phyloP scores from a whole-genome alignment of 2,329 filamentous ascomycete species.

The Diaporthe australafricana region DNA sequence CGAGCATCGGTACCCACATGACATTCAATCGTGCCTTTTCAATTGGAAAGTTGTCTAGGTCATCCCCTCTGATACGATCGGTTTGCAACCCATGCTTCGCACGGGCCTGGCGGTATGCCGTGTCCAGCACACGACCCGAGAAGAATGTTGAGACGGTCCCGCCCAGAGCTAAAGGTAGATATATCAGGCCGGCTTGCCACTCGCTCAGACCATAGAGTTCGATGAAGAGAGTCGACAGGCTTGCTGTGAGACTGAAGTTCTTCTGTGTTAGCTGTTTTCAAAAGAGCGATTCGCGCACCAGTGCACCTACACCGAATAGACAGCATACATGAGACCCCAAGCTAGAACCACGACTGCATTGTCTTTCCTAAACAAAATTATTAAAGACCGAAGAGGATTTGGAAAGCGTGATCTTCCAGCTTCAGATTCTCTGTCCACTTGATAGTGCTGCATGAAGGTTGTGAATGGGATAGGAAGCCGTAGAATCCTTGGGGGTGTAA shows the following conservation, averaged over 20 bases:
- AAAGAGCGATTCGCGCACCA: background rate
- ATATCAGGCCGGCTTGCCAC: conserved; percentile 2
- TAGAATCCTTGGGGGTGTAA: background rate
- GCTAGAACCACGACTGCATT: background rate
- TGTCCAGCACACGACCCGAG: background rate
- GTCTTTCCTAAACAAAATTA: background rate
- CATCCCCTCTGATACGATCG: conserved; percentile 55
- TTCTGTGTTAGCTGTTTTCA: background rate
- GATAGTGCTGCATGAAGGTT: background rate
- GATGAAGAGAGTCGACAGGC: background rate
- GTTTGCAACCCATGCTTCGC: conserved; percentile 55
- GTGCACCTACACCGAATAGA: background rate
- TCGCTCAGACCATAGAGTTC: background rate
- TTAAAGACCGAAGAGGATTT: background rate
- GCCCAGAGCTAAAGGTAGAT: background rate
- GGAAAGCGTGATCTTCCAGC: background rate
- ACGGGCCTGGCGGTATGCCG: background rate
- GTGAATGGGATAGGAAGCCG: background rate
- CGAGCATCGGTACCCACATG: conserved; percentile 41
- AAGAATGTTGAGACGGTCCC: conserved; percentile 1
- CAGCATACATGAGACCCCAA: conserved; percentile 1
- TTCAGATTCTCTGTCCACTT: background rate
- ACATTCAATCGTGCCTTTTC: conserved; percentile 48
- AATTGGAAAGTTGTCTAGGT: conserved; percentile 50
- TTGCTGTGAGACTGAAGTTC: background rate